These are phyloP conservation scores for Bacterosira constricta DNA, from an alignment of 108 stramenopile genomes.

Conservation along the genomic window DNA sequence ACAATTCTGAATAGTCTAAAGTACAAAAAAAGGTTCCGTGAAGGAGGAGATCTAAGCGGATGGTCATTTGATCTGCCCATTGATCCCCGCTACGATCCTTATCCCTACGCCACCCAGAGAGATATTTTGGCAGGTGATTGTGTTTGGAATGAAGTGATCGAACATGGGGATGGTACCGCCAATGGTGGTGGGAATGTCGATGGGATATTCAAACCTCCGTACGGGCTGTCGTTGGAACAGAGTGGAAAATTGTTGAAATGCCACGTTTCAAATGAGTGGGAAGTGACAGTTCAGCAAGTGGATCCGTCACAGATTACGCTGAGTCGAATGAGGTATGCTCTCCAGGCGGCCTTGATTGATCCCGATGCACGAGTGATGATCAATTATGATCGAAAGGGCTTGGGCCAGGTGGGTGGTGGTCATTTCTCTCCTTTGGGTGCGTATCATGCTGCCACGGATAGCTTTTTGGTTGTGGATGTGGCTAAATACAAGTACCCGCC, in stretches of 20 bases:
- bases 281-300: slow-evolving; percentile 42
- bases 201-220: slow-evolving; percentile 57
- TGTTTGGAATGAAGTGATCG: slow-evolving; percentile 54
- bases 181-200: slow-evolving; percentile 13
- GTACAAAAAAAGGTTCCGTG: slow-evolving; percentile 40
- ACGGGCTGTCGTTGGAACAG: slow-evolving; percentile 64
- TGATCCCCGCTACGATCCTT: slow-evolving; percentile 72
- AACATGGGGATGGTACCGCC: slow-evolving; percentile 2
- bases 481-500: slow-evolving; percentile 98
- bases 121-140: slow-evolving; percentile 51
- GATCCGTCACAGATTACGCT: slow-evolving; percentile 35
- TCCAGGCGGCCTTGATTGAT: slow-evolving; percentile 60
- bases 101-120: slow-evolving; percentile 79
- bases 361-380: slow-evolving; percentile 65
- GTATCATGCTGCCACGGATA: slow-evolving; percentile 71
- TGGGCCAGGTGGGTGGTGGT: slow-evolving; percentile 90
- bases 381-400: slow-evolving; percentile 66
- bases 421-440: slow-evolving; percentile 94
- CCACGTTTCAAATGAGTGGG: slow-evolving; percentile 47
- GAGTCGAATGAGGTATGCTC: slow-evolving; percentile 51
- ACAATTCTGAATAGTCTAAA: slow-evolving; percentile 77
- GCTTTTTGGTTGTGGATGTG: slow-evolving; percentile 95
- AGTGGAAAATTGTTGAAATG: slow-evolving; percentile 61
- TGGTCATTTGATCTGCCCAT: slow-evolving; percentile 61
- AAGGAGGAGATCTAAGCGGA: slow-evolving; percentile 12